These are phyloP conservation scores for Aureobasidium sp. DNA, from an alignment of 2,329 filamentous ascomycete species.

Conservation along the genomic window DNA sequence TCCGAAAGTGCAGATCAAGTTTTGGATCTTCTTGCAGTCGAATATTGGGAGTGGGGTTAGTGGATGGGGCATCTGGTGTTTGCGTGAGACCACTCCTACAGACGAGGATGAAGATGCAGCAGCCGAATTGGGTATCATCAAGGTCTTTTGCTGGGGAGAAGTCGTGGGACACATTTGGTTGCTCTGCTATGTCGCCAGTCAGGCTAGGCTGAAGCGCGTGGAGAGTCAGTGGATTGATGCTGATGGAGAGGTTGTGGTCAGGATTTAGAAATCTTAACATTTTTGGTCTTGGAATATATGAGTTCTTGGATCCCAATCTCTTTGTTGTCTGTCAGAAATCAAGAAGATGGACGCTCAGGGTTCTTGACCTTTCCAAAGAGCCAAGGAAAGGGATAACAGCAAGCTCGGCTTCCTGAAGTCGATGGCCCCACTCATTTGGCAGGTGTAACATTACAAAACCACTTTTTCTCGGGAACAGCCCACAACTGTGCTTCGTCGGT, in stretches of 20 bases:
- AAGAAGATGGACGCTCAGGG: neutral
- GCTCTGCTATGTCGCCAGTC: constrained; percentile 63
- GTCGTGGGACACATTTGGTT: constrained; percentile 66
- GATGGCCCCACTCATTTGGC: neutral
- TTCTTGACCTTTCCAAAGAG: neutral
- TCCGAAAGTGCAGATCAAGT: constrained; percentile 37
- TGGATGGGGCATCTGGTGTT: constrained; percentile 60
- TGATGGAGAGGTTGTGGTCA: constrained; percentile 47
- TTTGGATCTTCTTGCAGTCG: constrained; percentile 56
- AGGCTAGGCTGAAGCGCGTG: constrained; percentile 50
- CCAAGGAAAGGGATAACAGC: neutral
- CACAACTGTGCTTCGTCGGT: neutral
- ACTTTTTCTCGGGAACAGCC: neutral
- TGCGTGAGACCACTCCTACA: constrained; percentile 26
- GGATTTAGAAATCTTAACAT: constrained; percentile 28
- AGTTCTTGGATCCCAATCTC: neutral
- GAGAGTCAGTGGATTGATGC: constrained; percentile 60
- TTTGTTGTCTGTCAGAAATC: neutral
- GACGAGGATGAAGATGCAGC: neutral
- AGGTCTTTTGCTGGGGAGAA: constrained; percentile 72
- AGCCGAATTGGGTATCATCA: constrained; percentile 38
- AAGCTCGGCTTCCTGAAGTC: too few relatives aligned
- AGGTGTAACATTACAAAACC: neutral
- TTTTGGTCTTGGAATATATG: neutral
- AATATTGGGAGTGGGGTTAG: constrained; percentile 51